Evolutionary conservation across 1,284 basidiomycete species (phyloP), one percentile per base, ranked within the genome.

Genomic region (Bjerkandera adusta): DNA sequence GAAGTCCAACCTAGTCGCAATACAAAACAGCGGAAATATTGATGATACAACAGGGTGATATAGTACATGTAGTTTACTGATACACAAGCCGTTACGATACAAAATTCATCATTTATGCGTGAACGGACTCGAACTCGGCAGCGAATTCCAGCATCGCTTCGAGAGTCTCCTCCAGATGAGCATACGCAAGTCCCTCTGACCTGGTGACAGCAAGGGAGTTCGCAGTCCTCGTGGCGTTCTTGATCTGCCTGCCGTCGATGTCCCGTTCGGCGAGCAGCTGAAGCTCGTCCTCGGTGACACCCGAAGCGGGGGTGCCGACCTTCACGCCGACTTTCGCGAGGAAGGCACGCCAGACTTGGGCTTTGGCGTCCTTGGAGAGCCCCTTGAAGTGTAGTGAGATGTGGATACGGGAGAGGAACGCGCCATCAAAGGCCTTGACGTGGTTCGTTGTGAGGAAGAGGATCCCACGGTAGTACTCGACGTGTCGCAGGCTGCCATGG

Each of bases 371-470:
- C 30, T 68, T 61, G 40, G 70, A 63, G 36, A 83, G 74, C 45
- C 79, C 72, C 38, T 64, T 64, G 69, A 80, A 82, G 65, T 79
- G 77, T 1, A 83, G 69, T 1, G 80, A 77, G 48, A 83, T 75
- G 57, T 82, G 79, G 54, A 82, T 81, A 47, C 80, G 78, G n/a
- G 79, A 82, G 41, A 81, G 70, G 73, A 84, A 84, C 10, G 81
- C 82, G 53, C 79, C 76, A 58, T 84, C 82, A 60, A 83, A 83
- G 2, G 75, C 69, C 50, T 75, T 73, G 39, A 84, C 74, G 30
- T 81, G 73, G 58, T 83, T 84, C 16, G 81, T 83, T 18, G 83
- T 83, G 36, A 85, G 68, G 71, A 85, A 83, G 42, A 85, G 71
- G 57, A 82, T 78, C 3, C 79, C 79, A 33, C 75, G 74, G 62